phyloP scores from a whole-genome alignment of 371 early-diverging fungal species.

The Syncephalastrum contaminatum region DNA sequence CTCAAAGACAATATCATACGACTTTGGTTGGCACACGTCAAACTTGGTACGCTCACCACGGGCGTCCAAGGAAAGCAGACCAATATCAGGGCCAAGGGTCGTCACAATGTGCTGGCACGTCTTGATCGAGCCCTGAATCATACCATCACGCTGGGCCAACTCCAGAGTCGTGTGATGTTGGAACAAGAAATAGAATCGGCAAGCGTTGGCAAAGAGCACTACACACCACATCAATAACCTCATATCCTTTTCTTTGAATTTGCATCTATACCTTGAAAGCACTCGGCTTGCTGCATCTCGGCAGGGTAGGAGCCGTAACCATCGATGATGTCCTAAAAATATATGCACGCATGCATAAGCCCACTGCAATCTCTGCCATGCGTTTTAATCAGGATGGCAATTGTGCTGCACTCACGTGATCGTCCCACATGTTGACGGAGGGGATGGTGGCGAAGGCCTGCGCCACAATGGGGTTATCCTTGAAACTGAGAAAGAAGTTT shows the following conservation, averaged over 20 bases:
- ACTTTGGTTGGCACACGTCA: constrained; percentile 58
- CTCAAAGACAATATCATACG: constrained; percentile 64
- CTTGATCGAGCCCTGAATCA: constrained; percentile 27
- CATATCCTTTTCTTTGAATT: not conserved
- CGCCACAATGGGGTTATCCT: constrained; percentile 50
- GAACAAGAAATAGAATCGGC: constrained; percentile 81
- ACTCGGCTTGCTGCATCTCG: constrained; percentile 62
- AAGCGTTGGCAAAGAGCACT: constrained; percentile 52
- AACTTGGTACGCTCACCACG: constrained; percentile 74
- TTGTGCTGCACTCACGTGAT: constrained; percentile 68
- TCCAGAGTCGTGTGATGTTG: constrained; percentile 79
- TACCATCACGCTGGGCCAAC: constrained; percentile 58
- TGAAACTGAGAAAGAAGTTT: constrained; percentile 14
- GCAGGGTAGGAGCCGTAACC: constrained; percentile 86
- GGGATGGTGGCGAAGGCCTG: constrained; percentile 73
- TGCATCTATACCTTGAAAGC: constrained; percentile 25
- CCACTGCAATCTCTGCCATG: too few relatives aligned
- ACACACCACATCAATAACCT: not conserved
- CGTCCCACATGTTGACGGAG: constrained; percentile 76
- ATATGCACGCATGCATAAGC: not conserved
- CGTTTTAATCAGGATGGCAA: not conserved
- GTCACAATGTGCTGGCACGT: constrained; percentile 35
- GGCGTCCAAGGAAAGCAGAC: constrained; percentile 71
- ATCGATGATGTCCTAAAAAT: constrained; percentile 60
- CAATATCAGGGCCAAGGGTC: constrained; percentile 69